A percentile compares a stretch with the other conserved stretches of the same genome.
Conservation (phyloP, 169 alveolate species). For the Ichthyophthirius multifiliis region DNA sequence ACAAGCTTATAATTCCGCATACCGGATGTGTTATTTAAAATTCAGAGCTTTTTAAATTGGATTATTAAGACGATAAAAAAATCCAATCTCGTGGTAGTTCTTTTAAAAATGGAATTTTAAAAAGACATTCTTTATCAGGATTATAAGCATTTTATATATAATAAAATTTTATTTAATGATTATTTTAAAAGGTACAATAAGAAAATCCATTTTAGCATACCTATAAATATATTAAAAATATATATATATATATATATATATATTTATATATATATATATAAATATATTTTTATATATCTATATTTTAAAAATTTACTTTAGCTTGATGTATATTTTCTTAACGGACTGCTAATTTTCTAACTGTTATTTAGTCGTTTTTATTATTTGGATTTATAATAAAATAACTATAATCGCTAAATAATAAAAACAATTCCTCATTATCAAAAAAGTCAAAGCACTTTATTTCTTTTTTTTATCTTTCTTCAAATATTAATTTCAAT, state of each 20-base stretch:
- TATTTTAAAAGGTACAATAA: not conserved
- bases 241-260: not conserved
- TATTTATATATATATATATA: not conserved
- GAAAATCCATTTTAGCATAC: not conserved
- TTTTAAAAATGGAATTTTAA: not conserved
- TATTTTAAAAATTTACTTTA: not conserved
- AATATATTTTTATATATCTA: not conserved
- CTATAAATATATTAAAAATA: not conserved
- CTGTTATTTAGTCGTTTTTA: not conserved
- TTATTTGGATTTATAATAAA: not conserved
- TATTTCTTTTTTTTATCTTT: not conserved
- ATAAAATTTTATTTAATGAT: not conserved
- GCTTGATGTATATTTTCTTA: not conserved
- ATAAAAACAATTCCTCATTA: not conserved
- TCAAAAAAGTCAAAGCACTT: not conserved
- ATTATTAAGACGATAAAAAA: not conserved
- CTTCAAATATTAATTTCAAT: no score
- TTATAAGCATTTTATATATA: not conserved
- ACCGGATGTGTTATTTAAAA: not conserved
- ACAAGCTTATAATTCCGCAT: not conserved
- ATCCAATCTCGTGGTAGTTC: slow-evolving; percentile 7
- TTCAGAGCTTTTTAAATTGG: not conserved
- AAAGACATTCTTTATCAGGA: not conserved
- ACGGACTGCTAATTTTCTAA: not conserved
- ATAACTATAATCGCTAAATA: not conserved